Base-by-base conservation (phyloP, 345 rosid genomes). In the Geranium rotundifolium region DNA sequence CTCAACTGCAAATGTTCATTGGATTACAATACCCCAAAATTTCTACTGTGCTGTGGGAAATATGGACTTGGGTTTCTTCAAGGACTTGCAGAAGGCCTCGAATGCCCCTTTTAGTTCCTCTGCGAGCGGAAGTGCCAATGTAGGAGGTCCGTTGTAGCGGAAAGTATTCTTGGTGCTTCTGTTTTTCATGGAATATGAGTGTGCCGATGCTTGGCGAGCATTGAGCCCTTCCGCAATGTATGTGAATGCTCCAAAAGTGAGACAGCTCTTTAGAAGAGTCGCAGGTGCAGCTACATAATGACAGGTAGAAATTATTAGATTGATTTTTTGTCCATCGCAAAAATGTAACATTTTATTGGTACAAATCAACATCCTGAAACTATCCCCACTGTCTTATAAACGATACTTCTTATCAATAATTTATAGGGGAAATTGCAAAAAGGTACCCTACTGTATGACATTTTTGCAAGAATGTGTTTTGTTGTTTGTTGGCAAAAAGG, bases 171-270 rank as follows among this genome's bases (percentile, higher is more conserved):
- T 46, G 52, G 12, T 46, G 3, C 17, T 69, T 63, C 60, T 79
- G 71, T 64, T 78, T 66, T 70, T 71, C 55, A 14, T 18, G n/a
- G 79, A 63, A 64, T 74, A 62, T 17, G 91, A 64, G 71, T 80
- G 87, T 65, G 96, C 97, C 17, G 96, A 96, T 39, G 89, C 77
- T 71, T 83, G 91, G 72, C 81, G 83, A 75, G 81, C 86, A 86
- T 88, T 90, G 54, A 90, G 73, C 66, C 90, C 85, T 67, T 90
- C 97, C 0, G 83, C 64, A 56, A 93, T 73, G 57, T 80, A 88
- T 1, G 99, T 88, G 74, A 88, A 90, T 46, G 90, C 95, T 64
- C 96, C 99, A 64, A 88, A 81, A 19, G 92, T 82, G 29, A 93
- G 69, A 73, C 99, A 93, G 68, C 83, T 88, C 67, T 80, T 85